Conservation (phyloP, 495 filamentous ascomycete genomes). For the Xylaria cubensis region DNA sequence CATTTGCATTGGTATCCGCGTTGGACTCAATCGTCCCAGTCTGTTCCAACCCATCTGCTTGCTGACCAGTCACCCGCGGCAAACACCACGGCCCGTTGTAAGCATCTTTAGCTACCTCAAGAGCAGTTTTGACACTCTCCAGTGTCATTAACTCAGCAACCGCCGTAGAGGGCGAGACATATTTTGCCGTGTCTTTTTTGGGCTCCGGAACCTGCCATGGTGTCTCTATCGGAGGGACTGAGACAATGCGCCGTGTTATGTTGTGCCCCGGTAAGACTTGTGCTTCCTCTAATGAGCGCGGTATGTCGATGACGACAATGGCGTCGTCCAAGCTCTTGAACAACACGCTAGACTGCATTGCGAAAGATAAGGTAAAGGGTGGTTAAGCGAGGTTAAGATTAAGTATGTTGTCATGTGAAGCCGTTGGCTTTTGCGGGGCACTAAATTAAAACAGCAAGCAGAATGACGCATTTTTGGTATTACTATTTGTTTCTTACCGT, state of each 20-base stretch:
- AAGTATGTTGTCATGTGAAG: conserved; percentile 9
- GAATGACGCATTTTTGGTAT: neutral
- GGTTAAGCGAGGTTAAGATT: neutral
- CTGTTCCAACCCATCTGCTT: neutral
- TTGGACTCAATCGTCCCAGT: neutral
- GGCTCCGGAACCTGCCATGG: conserved; percentile 56
- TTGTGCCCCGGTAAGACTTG: conserved; percentile 45
- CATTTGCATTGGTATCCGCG: conserved; percentile 12
- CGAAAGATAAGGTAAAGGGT: neutral
- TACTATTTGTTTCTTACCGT: neutral
- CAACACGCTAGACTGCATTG: conserved; percentile 45
- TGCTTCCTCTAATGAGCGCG: conserved; percentile 54
- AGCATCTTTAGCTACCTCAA: conserved; percentile 41
- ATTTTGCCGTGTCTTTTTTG: conserved; percentile 32
- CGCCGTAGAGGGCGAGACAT: conserved; percentile 44
- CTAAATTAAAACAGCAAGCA: neutral
- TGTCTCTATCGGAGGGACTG: conserved; percentile 40
- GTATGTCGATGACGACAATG: conserved; percentile 51
- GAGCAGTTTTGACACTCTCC: conserved; percentile 48
- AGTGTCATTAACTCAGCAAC: conserved; percentile 54
- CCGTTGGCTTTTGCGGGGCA: conserved; percentile 16
- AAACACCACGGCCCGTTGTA: conserved; percentile 56
- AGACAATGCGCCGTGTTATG: conserved; percentile 42
- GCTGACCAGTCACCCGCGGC: conserved; percentile 37
- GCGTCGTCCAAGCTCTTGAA: conserved; percentile 47